Evolutionary conservation across 352 stramenopile genomes (phyloP), one percentile per base, ranked within the genome.

Genomic region (Pythium sp.): DNA sequence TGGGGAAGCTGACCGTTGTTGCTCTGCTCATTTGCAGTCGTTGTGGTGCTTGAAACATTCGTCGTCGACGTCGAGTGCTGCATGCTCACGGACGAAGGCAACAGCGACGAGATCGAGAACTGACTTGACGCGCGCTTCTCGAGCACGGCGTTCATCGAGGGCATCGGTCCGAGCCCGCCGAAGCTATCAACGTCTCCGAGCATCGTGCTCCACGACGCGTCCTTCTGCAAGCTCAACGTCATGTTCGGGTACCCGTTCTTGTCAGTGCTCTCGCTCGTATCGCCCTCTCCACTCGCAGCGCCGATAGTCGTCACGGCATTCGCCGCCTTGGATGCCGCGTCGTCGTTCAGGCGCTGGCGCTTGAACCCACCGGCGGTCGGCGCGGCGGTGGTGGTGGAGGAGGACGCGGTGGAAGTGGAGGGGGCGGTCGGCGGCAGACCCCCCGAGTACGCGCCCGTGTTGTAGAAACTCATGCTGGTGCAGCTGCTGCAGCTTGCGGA

Each of bases 111-210:
- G 66, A 93, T 92, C 47, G 82, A 94, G 67, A 93, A 92, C 67
- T 86, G 80, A 70, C 81, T 89, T 51, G 80, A 87, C 62, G 80
- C 80, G 64, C 86, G 82, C 72, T 90, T 90, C 71, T 94, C 84
- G 36, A 94, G 69, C 61, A 91, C 76, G 0, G 84, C 55, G 61
- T 73, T 84, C 75, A 92, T 90, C 8, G 83, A 84, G 18, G 86
- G 86, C 69, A 93, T 92, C 7, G 81, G 78, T 0, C 82, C 82
- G 8, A 93, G 68, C 1, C 75, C 73, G 24, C 80, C 76, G 64
- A 91, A 91, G 69, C 72, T 86, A 26, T 93, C 84, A 3, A 87
- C 81, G 38, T 91, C 81, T n/a, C 74, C 70, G 3, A 93, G 68
- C 73, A 91, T 89, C 18, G 72, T 77, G 55, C 69, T 79, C 84